Evolutionary conservation across 2,329 filamentous ascomycete genomes (phyloP), one percentile per base, ranked within the genome.

Genomic region (Botryotinia narcissicola): DNA sequence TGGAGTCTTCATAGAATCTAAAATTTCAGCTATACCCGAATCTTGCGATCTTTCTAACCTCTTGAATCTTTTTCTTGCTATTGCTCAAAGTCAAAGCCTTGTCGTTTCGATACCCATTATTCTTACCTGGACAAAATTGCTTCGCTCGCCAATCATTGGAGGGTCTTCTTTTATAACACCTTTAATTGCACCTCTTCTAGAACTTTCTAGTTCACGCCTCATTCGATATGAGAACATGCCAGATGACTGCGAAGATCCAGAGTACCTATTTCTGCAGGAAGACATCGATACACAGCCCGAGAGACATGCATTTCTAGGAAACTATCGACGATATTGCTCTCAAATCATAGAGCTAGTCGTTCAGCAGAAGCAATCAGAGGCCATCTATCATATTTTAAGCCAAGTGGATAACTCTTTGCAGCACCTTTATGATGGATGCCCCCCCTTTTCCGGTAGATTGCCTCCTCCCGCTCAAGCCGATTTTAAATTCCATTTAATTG

Each of bases 271-370:
- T 77, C 86, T 99, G 1, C 87, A 94, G 79, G 95, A 98, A 80
- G 96, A 99, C 80, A 97, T 97, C 73, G 96, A 99, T 80, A 98
- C 95, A 0, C 86, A 95, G 32, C 96, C 96, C 0, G 96, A 99
- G 81, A 89, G 94, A 37, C 96, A 99, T 83, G 94, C 94, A 1
- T 99, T 99, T 81, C 87, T 98, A 18, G 94, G 95, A 6, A 98
- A 99, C 80, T 99, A 99, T 82, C 88, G 96, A 57, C 89, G 96
- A 74, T 98, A 97, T 80, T 96, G 94, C 81, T 90, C 91, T 4
- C 91, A 93, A 74, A 89, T 98, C 40, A 94, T 99, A 72, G 95
- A 98, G 82, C 88, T 88, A 25, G 93, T 98, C 75, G 94, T 97
- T 35, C 88, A 93, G 76, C 88, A 93, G 77, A 92, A 93, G 78